These are phyloP conservation scores for Xylaria scruposa DNA, from an alignment of 495 filamentous ascomycete species.

Conservation along the genomic window DNA sequence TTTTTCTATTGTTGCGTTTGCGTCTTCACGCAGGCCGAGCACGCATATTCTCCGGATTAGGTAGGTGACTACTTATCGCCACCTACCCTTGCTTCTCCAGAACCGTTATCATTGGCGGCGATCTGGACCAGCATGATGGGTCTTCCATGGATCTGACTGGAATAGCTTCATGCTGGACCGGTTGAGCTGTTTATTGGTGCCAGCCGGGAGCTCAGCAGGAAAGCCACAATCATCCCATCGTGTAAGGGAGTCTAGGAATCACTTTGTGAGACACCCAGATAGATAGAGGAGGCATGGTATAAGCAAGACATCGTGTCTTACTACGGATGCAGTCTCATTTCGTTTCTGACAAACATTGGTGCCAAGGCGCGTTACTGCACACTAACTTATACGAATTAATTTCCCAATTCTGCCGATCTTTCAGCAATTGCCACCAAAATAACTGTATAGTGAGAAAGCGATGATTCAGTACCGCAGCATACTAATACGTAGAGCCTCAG, in stretches of 20 bases:
- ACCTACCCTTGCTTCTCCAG: constrained; percentile 11
- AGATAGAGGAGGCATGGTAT: not conserved
- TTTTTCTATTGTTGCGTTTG: constrained; percentile 14
- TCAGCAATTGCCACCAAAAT: not conserved
- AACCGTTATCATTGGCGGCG: constrained; percentile 12
- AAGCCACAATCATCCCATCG: not conserved
- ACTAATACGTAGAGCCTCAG: too few species aligned
- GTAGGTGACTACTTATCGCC: constrained; percentile 28
- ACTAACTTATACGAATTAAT: not conserved
- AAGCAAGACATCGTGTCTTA: not conserved
- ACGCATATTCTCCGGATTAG: constrained; percentile 26
- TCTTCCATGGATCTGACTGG: not conserved
- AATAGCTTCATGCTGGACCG: constrained; percentile 1
- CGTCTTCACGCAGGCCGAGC: constrained; percentile 21
- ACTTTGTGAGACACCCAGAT: not conserved
- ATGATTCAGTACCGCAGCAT: not conserved
- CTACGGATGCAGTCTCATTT: constrained; percentile 11
- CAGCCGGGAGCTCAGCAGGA: not conserved
- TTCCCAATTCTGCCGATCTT: constrained; percentile 16
- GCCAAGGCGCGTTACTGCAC: constrained; percentile 18
- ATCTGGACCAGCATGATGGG: constrained; percentile 9
- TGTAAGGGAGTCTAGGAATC: not conserved
- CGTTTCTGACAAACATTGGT: not conserved
- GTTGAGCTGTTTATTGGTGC: not conserved
- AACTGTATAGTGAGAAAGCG: not conserved